Base-by-base conservation (phyloP, 2,329 filamentous ascomycete genomes). In the Thielaviopsis euricoi region DNA sequence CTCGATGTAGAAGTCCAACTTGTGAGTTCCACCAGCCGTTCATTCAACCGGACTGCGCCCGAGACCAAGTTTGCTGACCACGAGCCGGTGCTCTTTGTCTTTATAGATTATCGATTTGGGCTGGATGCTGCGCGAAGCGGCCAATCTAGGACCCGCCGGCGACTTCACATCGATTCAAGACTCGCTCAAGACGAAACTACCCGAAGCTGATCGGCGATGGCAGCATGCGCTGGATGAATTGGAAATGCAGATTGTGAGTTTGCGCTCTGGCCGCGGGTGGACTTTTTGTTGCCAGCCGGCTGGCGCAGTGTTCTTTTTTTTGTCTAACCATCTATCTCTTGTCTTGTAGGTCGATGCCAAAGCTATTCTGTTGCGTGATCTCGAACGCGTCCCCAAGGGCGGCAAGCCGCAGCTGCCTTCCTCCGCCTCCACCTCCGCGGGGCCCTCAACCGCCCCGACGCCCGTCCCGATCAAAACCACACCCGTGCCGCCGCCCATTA, bases 201-300 rank as follows among this genome's bases (percentile, higher is more conserved):
- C 71, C 33, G 74, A 76, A 49, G 71, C 71, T n/a, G 71, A 77
- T 58, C 68, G 67, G 43, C 65, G 67, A 6, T 80, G 78, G 64
- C 78, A 82, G 60, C 68, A 68, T 58, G 75, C 76, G 7, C 67
- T 83, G 2, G 77, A 82, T 61, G 75, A 79, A 6, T 64, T 83
- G 5, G 80, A 83, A 64, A 68, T 67, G 59, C 77, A 82, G 25
- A 79, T 82, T 64, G 79, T 81, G 69, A 66, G 74, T 58, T 26
- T 25, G 25, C 17, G n/a, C 7, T 10, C 7, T 10, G 7, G 2
- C 29, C 7, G 3, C 7, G 12, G 2, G 7, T 10, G 29, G 29
- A 33, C 3, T 10, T 33, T 10, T 33, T n/a, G 7, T 10, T 33
- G 29, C 7, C 29, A 33, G 29, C n/a, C 22, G 25, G 21, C 23